Conservation (phyloP, 2,329 filamentous ascomycete genomes). For the Xylaria sp. region DNA sequence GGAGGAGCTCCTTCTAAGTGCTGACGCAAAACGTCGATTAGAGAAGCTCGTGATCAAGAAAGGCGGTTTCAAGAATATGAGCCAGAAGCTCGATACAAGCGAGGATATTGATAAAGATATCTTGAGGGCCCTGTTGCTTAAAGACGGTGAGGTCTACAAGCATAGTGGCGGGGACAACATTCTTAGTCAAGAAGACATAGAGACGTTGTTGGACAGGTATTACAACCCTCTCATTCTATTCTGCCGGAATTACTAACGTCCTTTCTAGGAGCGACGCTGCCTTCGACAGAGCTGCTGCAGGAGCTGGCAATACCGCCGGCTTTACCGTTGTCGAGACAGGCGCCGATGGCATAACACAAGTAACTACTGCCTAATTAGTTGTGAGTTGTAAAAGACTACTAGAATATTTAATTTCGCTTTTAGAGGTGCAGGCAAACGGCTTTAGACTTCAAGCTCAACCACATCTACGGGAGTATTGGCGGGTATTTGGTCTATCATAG, state of each 20-base stretch:
- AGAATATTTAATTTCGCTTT: neutral
- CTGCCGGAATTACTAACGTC: conserved; percentile 28
- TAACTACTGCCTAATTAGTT: conserved; percentile 29
- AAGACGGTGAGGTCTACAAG: conserved; percentile 76
- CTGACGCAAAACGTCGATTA: conserved; percentile 89
- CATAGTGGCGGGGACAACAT: conserved; percentile 71
- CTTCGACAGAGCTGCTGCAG: conserved; percentile 79
- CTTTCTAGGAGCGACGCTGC: conserved; percentile 65
- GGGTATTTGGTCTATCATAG: conserved; percentile 3
- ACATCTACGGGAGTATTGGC: neutral
- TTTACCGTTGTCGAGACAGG: conserved; percentile 87
- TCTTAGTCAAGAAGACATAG: conserved; percentile 79
- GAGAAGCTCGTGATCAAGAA: conserved; percentile 98
- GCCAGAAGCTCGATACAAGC: conserved; percentile 66
- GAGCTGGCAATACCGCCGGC: conserved; percentile 75
- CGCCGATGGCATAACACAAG: conserved; percentile 60
- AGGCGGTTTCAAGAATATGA: conserved; percentile 80
- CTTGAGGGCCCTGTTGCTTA: conserved; percentile 71
- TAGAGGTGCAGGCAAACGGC: conserved; percentile 15
- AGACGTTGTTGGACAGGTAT: conserved; percentile 79
- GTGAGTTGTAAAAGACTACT: neutral
- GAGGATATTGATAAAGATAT: conserved; percentile 70
- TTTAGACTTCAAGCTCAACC: conserved; percentile 23
- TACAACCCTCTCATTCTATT: conserved; percentile 4
- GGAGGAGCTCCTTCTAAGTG: conserved; percentile 84